Base-by-base conservation (phyloP, 2,329 filamentous ascomycete species). In the Epichloe typhina region DNA sequence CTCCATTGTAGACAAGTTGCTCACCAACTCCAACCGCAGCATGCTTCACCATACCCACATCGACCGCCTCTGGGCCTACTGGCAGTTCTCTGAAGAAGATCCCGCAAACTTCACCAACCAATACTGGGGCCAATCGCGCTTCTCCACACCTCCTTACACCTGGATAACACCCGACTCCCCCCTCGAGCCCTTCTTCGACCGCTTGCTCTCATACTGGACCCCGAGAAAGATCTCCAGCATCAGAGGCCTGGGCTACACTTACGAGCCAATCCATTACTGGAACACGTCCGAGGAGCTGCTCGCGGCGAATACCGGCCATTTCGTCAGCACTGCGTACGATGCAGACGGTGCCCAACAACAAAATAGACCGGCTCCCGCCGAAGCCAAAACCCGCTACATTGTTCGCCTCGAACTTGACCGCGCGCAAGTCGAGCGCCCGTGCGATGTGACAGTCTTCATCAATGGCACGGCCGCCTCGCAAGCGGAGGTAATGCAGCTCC, bases 61-160 rank as follows among this genome's bases (percentile, higher is more conserved):
- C 50, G 80, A 85, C 58, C 75, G 82, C 40, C 69, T 85, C 38
- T 83, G 81, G 65, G 73, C 78, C n/a, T 70, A 75, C 57, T 77
- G 31, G 31, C 31, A 31, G 31, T 31, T 31, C 31, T 0, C 0
- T 31, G 31, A 31, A 31, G 31, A 31, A 31, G 9, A 31, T 31
- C 9, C 11, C 9, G 0, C 69, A 70, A 67, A 75, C 58, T 67
- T 66, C 31, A 68, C 76, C 47, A 57, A 61, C 52, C 69, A 66
- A 5, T 72, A 71, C 56, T 41, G 19, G 2, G 65, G 64, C 33
- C 53, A 57, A 5, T 58, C 66, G 4, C 61, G 63, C 31, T 80
- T 65, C 56, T 69, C 64, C 43, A 73, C 71, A 8, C 62, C 67
- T 1, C 47, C 53, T 3, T 69, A 70, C 8, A 66, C 67, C 15